Percentiles rank a stretch among this genome's conserved stretches.
Evolutionary conservation across 2,329 filamentous ascomycete species (phyloP).

Genomic region (Aspergillus neotritici): DNA sequence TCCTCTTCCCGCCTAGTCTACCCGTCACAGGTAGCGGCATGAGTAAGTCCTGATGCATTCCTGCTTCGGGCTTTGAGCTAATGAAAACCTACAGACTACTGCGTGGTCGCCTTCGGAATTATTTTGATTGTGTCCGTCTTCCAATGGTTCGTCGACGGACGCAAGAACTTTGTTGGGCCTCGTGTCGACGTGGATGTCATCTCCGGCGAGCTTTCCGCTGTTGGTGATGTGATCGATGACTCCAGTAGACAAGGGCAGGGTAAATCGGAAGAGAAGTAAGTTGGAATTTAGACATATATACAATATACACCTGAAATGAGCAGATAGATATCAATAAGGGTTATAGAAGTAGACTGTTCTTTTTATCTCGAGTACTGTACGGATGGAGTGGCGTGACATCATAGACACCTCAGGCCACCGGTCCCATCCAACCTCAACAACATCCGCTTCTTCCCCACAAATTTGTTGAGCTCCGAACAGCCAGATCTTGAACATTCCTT

Average conservation of each 20-base stretch:
- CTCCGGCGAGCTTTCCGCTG: conserved; percentile 16
- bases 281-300: neutral
- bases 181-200: conserved; percentile 39
- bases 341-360: no score
- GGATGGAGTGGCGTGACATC: neutral
- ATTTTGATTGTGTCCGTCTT: conserved; percentile 53
- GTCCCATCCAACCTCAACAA: conserved; percentile 2
- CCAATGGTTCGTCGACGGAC: conserved; percentile 57
- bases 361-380: no score
- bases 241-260: neutral
- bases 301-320: no score
- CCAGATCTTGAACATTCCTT: conserved; percentile 2
- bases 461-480: conserved; percentile 3
- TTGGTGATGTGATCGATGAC: neutral
- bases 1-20: conserved; percentile 64
- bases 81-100: conserved; percentile 31
- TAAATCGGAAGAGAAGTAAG: neutral
- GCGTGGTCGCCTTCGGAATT: conserved; percentile 51
- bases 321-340: no score
- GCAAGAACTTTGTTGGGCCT: conserved; percentile 56
- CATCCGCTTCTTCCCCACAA: conserved; percentile 5
- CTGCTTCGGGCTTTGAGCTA: neutral
- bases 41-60: conserved; percentile 45
- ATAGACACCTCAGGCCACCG: conserved; percentile 3
- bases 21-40: conserved; percentile 63